A percentile compares a stretch with the other conserved stretches of the same genome.
Conservation (phyloP, 352 stramenopile species). For the Phytophthora foliorum region DNA sequence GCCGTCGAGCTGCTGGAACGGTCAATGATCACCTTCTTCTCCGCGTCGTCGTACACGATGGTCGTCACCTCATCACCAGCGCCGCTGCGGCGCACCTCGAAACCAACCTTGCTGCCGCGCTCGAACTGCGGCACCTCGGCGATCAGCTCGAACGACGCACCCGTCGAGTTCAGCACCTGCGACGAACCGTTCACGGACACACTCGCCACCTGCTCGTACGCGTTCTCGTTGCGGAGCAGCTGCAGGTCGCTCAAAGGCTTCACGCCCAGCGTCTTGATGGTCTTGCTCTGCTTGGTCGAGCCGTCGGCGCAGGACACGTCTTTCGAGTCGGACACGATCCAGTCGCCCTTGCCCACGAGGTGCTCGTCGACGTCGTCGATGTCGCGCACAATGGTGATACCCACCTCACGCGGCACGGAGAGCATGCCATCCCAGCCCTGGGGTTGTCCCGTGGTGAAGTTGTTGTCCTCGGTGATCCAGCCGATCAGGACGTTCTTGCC, state of each 20-base stretch:
- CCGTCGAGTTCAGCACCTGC: conserved; percentile 53
- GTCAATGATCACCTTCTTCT: conserved; percentile 72
- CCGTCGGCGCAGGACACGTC: conserved; percentile 40
- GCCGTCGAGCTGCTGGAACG: conserved; percentile 56
- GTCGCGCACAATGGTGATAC: conserved; percentile 58
- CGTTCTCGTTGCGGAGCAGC: conserved; percentile 53
- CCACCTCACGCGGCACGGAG: conserved; percentile 62
- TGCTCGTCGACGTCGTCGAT: conserved; percentile 61
- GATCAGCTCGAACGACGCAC: conserved; percentile 63
- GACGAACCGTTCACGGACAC: conserved; percentile 40
- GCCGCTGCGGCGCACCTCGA: conserved; percentile 62
- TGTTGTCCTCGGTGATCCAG: conserved; percentile 74
- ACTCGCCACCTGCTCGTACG: conserved; percentile 38
- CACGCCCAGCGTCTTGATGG: conserved; percentile 70
- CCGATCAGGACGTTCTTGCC: conserved; percentile 68
- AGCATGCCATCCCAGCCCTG: conserved; percentile 80
- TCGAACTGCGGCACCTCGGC: conserved; percentile 56
- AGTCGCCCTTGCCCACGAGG: conserved; percentile 60
- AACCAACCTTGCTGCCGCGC: conserved; percentile 59
- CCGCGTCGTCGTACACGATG: conserved; percentile 69
- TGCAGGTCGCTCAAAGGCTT: conserved; percentile 60
- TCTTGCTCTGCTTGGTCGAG: conserved; percentile 52
- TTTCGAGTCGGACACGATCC: conserved; percentile 57
- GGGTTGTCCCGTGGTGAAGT: conserved; percentile 52
- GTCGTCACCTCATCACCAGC: conserved; percentile 60